Conservation (phyloP, 2,329 filamentous ascomycete genomes). For the Ophiostoma quercus region DNA sequence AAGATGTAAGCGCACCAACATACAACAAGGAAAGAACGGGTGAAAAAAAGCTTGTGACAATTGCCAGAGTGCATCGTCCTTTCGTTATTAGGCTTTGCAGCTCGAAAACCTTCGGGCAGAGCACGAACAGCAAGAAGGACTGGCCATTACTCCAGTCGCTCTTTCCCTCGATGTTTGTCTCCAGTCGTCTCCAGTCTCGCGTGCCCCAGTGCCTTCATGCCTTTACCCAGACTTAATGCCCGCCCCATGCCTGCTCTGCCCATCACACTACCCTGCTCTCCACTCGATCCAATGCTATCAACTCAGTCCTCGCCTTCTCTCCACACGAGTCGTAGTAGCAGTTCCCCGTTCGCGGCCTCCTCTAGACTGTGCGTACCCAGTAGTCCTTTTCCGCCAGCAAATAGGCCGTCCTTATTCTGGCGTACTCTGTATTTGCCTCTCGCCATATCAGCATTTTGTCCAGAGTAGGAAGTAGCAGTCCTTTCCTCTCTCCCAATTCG, state of each 20-base stretch:
- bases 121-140: neutral
- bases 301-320: neutral
- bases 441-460: neutral
- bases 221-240: conserved; percentile 7
- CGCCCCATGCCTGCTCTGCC: conserved; percentile 2
- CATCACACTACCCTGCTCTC: conserved; percentile 3
- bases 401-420: conserved; percentile 5
- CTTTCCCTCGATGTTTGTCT: neutral
- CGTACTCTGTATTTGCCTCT: neutral
- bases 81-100: neutral
- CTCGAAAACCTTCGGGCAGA: neutral
- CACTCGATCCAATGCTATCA: neutral
- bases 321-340: neutral
- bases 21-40: neutral
- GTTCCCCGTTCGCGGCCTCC: neutral
- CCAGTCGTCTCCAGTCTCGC: neutral
- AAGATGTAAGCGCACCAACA: neutral
- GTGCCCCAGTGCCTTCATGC: conserved; percentile 1
- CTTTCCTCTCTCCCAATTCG: conserved; percentile 4
- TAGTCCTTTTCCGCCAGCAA: neutral
- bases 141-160: neutral
- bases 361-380: neutral
- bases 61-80: neutral
- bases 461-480: neutral
- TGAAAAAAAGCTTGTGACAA: neutral